Conservation (phyloP, 2,329 filamentous ascomycete species). For the Colletotrichum sp. region DNA sequence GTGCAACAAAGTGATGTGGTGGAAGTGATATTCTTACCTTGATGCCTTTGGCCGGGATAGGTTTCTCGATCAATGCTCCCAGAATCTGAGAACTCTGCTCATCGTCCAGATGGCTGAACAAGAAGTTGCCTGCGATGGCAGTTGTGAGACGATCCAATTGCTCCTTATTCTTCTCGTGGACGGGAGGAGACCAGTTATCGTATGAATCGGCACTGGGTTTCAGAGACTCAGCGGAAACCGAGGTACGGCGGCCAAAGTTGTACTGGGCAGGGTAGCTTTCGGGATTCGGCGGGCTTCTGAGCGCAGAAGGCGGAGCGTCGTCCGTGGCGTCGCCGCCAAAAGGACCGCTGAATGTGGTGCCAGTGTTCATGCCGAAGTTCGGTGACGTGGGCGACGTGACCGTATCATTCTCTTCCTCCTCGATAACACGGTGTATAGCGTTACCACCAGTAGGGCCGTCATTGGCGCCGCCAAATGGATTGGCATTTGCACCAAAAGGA, state of each 20-base stretch:
- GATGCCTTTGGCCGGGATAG: constrained; percentile 87
- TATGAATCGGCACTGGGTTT: constrained; percentile 84
- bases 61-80: constrained; percentile 90
- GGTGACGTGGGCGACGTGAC: constrained; percentile 76
- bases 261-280: constrained; percentile 89
- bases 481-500: constrained; percentile 68
- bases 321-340: constrained; percentile 55
- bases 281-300: constrained; percentile 56
- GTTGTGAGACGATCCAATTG: constrained; percentile 80
- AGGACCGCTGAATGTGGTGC: constrained; percentile 50
- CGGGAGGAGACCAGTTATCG: constrained; percentile 89
- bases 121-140: constrained; percentile 87
- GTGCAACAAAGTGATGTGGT: not conserved
- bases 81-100: constrained; percentile 89
- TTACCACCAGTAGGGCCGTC: constrained; percentile 34
- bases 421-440: constrained; percentile 64
- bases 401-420: constrained; percentile 82
- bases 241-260: constrained; percentile 90
- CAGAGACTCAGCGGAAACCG: constrained; percentile 94
- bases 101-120: constrained; percentile 94
- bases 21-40: constrained; percentile 51
- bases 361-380: constrained; percentile 53
- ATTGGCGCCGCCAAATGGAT: constrained; percentile 71
- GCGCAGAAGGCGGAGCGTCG: constrained; percentile 48
- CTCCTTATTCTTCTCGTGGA: constrained; percentile 80